Evolutionary conservation across 352 stramenopile species (phyloP).

Genomic region (Phytophthora vignae): DNA sequence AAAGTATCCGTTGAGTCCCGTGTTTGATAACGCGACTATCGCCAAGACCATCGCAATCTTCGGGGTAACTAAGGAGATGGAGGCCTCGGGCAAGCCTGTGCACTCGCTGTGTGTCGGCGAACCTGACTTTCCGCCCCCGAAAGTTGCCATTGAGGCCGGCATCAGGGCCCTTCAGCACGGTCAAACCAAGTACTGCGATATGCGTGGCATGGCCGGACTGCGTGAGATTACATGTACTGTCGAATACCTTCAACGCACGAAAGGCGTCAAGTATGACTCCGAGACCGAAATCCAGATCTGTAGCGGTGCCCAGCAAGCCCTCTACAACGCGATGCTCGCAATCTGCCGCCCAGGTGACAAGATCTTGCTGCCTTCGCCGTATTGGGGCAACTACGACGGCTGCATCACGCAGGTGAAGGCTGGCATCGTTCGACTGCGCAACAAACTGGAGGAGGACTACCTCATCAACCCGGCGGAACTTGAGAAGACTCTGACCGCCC

Average conservation of each 20-base stretch:
- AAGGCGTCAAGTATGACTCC: constrained; percentile 90
- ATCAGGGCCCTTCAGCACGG: constrained; percentile 66
- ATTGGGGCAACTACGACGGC: constrained; percentile 97
- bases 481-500: constrained; percentile 66
- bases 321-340: constrained; percentile 93
- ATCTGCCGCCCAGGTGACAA: constrained; percentile 93
- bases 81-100: constrained; percentile 92
- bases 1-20: constrained; percentile 74
- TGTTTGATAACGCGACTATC: constrained; percentile 84
- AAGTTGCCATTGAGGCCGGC: constrained; percentile 90
- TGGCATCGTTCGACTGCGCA: constrained; percentile 90
- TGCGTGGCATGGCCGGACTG: constrained; percentile 90
- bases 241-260: constrained; percentile 86
- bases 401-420: constrained; percentile 92
- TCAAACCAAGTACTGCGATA: constrained; percentile 95
- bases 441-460: constrained; percentile 90
- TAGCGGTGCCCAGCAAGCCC: constrained; percentile 95
- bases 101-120: constrained; percentile 95
- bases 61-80: constrained; percentile 94
- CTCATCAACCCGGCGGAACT: constrained; percentile 89
- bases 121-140: constrained; percentile 94
- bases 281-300: constrained; percentile 93
- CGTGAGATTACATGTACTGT: constrained; percentile 91
- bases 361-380: constrained; percentile 96
- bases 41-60: constrained; percentile 95